Evolutionary conservation across 2,329 filamentous ascomycete genomes (phyloP).

Genomic region (Colletotrichum sp.): DNA sequence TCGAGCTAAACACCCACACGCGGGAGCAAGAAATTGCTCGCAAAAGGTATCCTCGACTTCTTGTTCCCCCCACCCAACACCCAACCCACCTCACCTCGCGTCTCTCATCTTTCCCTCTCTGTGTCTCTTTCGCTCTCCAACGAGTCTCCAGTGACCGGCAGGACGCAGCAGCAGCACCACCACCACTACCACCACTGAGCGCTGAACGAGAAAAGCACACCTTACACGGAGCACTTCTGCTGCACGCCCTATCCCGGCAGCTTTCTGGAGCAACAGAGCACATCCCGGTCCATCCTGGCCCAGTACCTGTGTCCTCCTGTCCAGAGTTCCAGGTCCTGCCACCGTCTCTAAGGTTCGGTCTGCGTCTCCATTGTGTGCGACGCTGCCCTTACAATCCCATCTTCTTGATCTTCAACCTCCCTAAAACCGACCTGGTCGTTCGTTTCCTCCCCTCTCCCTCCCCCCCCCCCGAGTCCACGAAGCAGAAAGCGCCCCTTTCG

Average conservation of each 20-base stretch:
- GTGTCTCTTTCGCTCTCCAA: background rate
- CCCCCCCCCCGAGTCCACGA: background rate
- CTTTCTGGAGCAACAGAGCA: conserved; percentile 8
- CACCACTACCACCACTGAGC: background rate
- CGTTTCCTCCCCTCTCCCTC: background rate
- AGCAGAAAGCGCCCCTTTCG: conserved; percentile 4
- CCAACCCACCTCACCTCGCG: background rate
- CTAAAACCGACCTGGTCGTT: conserved; percentile 13
- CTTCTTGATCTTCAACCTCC: conserved; percentile 19
- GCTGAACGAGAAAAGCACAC: background rate
- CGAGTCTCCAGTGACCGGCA: background rate
- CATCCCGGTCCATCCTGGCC: background rate
- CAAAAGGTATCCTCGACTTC: background rate
- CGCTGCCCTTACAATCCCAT: conserved; percentile 9
- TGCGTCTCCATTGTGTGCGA: conserved; percentile 10
- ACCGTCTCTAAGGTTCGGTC: background rate
- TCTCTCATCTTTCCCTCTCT: background rate
- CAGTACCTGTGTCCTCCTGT: background rate
- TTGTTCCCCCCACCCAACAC: background rate
- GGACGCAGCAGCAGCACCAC: background rate
- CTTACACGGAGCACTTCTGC: conserved; percentile 7
- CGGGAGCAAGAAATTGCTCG: background rate
- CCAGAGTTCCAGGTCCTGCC: background rate
- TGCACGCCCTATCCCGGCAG: background rate
- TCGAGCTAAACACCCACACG: background rate